Percentiles rank a stretch among this genome's conserved stretches.
Conservation (phyloP, 225 moss, liverwort and hornwort species). For the Neckera pumila region DNA sequence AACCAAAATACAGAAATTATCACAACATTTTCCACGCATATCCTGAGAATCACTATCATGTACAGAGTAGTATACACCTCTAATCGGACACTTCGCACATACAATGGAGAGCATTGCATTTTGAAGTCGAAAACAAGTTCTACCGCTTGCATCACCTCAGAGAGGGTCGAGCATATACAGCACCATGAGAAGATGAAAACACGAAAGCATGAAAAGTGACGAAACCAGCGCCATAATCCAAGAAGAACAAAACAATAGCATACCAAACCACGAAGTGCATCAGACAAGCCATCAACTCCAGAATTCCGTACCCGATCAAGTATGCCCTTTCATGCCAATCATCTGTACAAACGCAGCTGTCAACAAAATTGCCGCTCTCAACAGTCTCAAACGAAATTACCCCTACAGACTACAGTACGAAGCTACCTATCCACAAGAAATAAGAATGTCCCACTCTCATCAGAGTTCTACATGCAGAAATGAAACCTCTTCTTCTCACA, state of each 20-base stretch:
- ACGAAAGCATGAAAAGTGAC: neutral
- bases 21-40: neutral
- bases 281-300: neutral
- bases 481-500: neutral
- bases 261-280: neutral
- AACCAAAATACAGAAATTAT: neutral
- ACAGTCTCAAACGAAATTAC: neutral
- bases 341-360: conserved; percentile 21
- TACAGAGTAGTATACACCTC: neutral
- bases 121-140: neutral
- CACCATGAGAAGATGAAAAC: neutral
- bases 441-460: neutral
- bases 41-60: neutral
- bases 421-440: neutral
- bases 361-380: conserved; percentile 4
- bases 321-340: neutral
- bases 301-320: neutral
- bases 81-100: too few relatives aligned
- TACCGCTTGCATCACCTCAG: neutral
- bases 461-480: neutral
- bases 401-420: neutral
- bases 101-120: neutral
- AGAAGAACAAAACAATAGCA: neutral
- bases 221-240: neutral
- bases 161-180: neutral